Conservation (phyloP, 2,329 filamentous ascomycete genomes). For the Aspergillus fijiensis region DNA sequence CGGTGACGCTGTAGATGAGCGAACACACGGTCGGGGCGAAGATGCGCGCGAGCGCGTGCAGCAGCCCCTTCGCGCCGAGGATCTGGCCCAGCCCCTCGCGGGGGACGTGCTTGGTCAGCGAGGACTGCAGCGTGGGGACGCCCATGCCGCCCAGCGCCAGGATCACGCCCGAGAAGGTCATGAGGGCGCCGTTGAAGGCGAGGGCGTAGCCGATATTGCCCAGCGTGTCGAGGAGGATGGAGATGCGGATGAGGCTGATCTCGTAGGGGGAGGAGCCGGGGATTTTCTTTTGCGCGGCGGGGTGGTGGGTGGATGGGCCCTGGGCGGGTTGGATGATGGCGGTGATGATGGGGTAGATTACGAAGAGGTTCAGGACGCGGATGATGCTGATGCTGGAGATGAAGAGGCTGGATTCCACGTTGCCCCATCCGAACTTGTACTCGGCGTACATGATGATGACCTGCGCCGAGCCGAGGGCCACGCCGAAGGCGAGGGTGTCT, state of each 20-base stretch:
- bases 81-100: conserved; percentile 77
- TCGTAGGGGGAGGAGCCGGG: conserved; percentile 76
- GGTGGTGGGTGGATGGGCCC: not conserved
- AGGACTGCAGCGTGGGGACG: conserved; percentile 77
- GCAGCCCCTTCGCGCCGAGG: conserved; percentile 80
- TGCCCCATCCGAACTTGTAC: conserved; percentile 78
- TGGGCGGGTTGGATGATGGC: conserved; percentile 60
- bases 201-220: conserved; percentile 76
- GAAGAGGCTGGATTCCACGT: conserved; percentile 75
- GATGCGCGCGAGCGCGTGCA: conserved; percentile 79
- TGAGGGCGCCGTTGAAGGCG: conserved; percentile 60
- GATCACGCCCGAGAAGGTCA: conserved; percentile 69
- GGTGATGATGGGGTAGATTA: conserved; percentile 73
- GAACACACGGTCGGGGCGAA: conserved; percentile 81
- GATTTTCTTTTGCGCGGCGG: conserved; percentile 42
- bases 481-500: conserved; percentile 78
- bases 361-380: conserved; percentile 72
- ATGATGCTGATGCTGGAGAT: conserved; percentile 75
- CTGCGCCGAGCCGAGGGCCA: conserved; percentile 76
- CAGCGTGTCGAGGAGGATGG: conserved; percentile 72
- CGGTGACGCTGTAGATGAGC: conserved; percentile 78
- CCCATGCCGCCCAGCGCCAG: conserved; percentile 81
- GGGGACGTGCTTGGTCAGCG: conserved; percentile 88
- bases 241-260: conserved; percentile 70
- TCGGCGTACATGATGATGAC: conserved; percentile 82